These are phyloP conservation scores for Geotrichum citri-aurantii DNA, from an alignment of 1,139 yeast genomes.

Conservation along the genomic window DNA sequence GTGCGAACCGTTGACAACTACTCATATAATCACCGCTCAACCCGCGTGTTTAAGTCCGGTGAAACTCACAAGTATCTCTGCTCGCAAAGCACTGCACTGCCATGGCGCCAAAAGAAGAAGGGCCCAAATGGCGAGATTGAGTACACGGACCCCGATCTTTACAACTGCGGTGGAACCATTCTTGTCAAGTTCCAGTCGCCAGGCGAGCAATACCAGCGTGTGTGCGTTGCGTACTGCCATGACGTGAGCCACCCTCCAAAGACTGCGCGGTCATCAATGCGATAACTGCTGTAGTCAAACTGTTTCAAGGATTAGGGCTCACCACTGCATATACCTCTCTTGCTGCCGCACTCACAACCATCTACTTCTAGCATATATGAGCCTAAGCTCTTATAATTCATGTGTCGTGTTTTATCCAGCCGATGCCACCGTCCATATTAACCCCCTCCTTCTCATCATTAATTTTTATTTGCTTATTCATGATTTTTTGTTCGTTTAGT, in stretches of 20 bases:
- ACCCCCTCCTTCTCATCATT: background rate
- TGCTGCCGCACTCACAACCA: background rate
- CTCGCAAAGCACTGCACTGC: slow-evolving; percentile 16
- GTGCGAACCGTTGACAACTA: slow-evolving; percentile 13
- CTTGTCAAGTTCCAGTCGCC: slow-evolving; percentile 16
- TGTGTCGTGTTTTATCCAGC: background rate
- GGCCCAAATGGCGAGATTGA: slow-evolving; percentile 8
- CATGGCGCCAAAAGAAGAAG: slow-evolving; percentile 17
- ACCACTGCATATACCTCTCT: background rate
- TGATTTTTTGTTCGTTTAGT: no score
- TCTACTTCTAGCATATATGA: background rate
- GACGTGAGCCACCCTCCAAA: slow-evolving; percentile 17
- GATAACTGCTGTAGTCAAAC: background rate
- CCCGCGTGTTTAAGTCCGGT: slow-evolving; percentile 16
- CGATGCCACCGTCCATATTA: background rate
- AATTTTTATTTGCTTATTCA: background rate
- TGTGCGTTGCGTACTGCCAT: slow-evolving; percentile 17
- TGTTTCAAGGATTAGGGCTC: background rate
- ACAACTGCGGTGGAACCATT: slow-evolving; percentile 16
- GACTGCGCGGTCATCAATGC: background rate
- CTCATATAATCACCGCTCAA: slow-evolving; percentile 16
- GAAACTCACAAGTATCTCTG: slow-evolving; percentile 18
- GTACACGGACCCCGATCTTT: slow-evolving; percentile 13
- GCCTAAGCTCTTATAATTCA: background rate
- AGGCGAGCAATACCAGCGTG: slow-evolving; percentile 13